Evolutionary conservation across 352 stramenopile species (phyloP).

Genomic region (Thalassiosira sp.): DNA sequence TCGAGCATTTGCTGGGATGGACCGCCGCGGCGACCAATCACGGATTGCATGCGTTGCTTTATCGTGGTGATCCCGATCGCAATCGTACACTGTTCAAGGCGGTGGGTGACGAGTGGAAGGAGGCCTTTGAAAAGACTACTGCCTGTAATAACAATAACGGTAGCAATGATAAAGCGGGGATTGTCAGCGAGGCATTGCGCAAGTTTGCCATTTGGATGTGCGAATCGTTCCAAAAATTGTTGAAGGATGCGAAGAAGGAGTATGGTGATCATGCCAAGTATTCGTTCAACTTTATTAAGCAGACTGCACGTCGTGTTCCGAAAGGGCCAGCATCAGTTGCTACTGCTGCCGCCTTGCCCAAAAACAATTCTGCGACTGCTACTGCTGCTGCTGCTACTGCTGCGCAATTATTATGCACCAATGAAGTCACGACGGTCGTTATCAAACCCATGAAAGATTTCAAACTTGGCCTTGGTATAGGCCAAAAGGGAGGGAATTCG

Average conservation of each 20-base stretch:
- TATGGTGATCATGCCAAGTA: conserved; percentile 18
- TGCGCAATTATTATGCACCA: neutral
- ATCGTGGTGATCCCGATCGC: conserved; percentile 13
- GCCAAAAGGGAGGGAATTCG: neutral
- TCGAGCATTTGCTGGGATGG: conserved; percentile 44
- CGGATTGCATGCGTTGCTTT: neutral
- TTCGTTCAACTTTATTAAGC: conserved; percentile 38
- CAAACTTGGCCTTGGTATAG: neutral
- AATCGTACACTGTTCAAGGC: conserved; percentile 30
- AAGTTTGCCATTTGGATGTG: conserved; percentile 23
- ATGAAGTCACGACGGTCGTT: neutral
- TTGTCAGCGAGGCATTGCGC: conserved; percentile 11
- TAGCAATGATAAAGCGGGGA: neutral
- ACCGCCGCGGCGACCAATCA: conserved; percentile 7
- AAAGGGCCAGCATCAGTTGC: neutral
- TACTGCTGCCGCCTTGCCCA: neutral
- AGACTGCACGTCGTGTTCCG: conserved; percentile 8
- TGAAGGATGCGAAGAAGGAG: conserved; percentile 21
- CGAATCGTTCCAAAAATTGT: conserved; percentile 23
- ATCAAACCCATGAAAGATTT: neutral
- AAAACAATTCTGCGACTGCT: too few relatives aligned
- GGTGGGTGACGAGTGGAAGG: conserved; percentile 25
- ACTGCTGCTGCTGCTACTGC: neutral
- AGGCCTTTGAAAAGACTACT: conserved; percentile 11
- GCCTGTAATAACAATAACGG: too few relatives aligned